A percentile compares a stretch with the other conserved stretches of the same genome.
Conservation (phyloP, 192 early-diverging fungal species). For the Tieghemiomyces parasiticus region DNA sequence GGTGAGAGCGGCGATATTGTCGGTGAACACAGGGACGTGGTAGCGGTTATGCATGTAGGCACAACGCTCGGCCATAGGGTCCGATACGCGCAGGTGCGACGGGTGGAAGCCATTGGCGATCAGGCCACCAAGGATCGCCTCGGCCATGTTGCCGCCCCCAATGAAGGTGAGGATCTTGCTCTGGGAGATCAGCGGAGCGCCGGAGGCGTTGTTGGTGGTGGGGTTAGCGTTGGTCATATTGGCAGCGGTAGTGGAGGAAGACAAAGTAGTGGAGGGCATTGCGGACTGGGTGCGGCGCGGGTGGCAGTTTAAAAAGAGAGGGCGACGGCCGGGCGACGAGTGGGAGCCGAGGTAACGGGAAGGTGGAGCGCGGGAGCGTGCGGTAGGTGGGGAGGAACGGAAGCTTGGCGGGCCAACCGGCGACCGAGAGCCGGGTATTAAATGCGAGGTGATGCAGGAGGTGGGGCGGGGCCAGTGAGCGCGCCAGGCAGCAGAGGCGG, state of each 20-base stretch:
- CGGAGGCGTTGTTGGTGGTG: not conserved
- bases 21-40: slow-evolving; percentile 38
- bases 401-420: too few relatives aligned
- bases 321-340: too few relatives aligned
- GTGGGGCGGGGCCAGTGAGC: too few relatives aligned
- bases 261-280: too few relatives aligned
- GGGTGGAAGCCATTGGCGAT: slow-evolving; percentile 54
- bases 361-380: too few relatives aligned
- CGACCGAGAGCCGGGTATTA: too few relatives aligned
- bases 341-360: too few relatives aligned
- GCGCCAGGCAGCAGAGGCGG: too few relatives aligned
- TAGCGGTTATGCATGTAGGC: slow-evolving; percentile 48
- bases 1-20: slow-evolving; percentile 42
- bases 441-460: too few relatives aligned
- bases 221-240: not conserved
- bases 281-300: not conserved
- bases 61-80: slow-evolving; percentile 50
- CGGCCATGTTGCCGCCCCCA: slow-evolving; percentile 94
- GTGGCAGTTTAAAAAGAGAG: not conserved
- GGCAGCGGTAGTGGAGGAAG: too few relatives aligned
- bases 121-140: slow-evolving; percentile 81
- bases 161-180: slow-evolving; percentile 40
- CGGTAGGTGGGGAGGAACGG: too few relatives aligned
- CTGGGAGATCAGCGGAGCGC: not conserved
- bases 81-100: slow-evolving; percentile 58